Base-by-base conservation (phyloP, 148 eudicot species). In the Persicaria maculosa region DNA sequence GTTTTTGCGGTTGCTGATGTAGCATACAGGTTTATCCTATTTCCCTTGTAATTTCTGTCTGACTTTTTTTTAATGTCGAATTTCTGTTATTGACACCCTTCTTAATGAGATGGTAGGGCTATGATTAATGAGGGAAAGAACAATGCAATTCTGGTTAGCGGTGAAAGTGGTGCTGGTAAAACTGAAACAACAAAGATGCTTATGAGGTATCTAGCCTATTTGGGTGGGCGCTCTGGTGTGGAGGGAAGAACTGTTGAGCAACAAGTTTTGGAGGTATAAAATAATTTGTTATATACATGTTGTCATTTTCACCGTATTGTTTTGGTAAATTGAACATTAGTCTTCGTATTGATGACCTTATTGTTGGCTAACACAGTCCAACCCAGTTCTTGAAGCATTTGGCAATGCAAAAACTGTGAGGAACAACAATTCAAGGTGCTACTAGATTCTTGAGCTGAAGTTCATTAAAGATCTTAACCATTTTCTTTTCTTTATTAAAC, bases 161-260 rank as follows among this genome's bases (percentile, higher is more conserved):
- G 97, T 76, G 99, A 95, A 81, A 95, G 99, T 82, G 99, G 99
- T 74, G 99, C 99, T 72, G 99, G 99, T 76, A 95, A 95, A 82
- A 95, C 99, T 52, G 99, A 95, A 83, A 95, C 99, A 57, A 95
- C 99, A 10, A 95, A 95, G 82, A 92, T 95, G 97, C 85, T 95
- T 61, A 95, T 95, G 99, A 87, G 96, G 80, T 95, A 95, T 78
- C 87, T 95, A n/a, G 97, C 99, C 40, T 88, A 87, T 78, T 86
- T 92, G 90, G 99, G 99, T 19, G 99, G 99, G 6, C 84, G 99
- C 75, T 88, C 99, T 9, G 90, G 93, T 17, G 84, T 90, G 5
- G 97, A 95, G 84, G 97, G 97, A 80, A 88, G 99, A 84, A 90
- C 99, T 58, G 99, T 95, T 57, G 99, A 95, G 74, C 99, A 95